These are phyloP conservation scores for Hypoxylon trugodes DNA, from an alignment of 495 filamentous ascomycete species.

Conservation along the genomic window DNA sequence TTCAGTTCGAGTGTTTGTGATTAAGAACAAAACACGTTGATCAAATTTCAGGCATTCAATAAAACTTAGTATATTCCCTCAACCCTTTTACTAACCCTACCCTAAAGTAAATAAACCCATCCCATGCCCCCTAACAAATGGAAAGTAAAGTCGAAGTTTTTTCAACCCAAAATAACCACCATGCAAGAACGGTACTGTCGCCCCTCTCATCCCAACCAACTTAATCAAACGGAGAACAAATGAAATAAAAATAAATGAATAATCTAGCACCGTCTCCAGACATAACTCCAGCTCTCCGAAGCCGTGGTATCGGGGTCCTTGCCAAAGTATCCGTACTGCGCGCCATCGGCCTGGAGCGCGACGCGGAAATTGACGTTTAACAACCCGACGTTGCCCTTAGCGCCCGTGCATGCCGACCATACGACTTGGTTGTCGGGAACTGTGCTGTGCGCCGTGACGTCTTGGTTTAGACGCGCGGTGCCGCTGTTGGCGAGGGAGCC, in stretches of 20 bases:
- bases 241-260: not conserved
- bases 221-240: not conserved
- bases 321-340: conserved; percentile 50
- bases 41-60: too few relatives aligned
- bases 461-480: conserved; percentile 37
- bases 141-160: not conserved
- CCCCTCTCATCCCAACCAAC: not conserved
- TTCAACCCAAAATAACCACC: conserved; percentile 1
- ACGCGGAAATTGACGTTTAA: conserved; percentile 58
- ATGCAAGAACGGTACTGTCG: conserved; percentile 3
- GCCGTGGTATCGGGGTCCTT: conserved; percentile 39
- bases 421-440: conserved; percentile 34
- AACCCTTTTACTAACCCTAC: conserved; percentile 13
- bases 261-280: conserved; percentile 53
- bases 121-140: conserved; percentile 15
- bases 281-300: conserved; percentile 51
- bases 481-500: conserved; percentile 43
- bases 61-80: conserved; percentile 23
- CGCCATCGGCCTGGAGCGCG: conserved; percentile 44
- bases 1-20: too few relatives aligned
- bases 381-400: conserved; percentile 48
- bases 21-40: too few relatives aligned
- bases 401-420: conserved; percentile 52
- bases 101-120: not conserved
- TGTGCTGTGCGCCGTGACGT: conserved; percentile 44